Conservation (phyloP, 2,329 filamentous ascomycete genomes). For the Sphaerulina populicola region DNA sequence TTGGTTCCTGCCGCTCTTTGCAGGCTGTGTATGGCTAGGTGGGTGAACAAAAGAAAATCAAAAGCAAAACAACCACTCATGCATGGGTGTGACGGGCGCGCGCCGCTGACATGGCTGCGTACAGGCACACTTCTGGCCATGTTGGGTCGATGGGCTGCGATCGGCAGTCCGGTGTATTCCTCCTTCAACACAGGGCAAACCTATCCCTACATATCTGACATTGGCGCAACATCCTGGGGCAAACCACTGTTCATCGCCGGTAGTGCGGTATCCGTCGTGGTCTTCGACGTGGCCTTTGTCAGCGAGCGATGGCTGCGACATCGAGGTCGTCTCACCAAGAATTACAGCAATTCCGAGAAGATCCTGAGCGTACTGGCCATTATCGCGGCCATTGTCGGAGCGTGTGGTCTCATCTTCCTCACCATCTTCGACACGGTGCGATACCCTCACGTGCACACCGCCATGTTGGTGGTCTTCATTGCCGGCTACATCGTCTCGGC, state of each 20-base stretch:
- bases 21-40: slow-evolving; percentile 54
- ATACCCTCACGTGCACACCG: slow-evolving; percentile 60
- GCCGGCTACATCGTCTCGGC: slow-evolving; percentile 76
- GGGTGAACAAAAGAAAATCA: neutral
- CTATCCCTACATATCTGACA: slow-evolving; percentile 51
- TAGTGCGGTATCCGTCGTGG: slow-evolving; percentile 61
- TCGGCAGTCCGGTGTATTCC: slow-evolving; percentile 50
- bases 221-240: slow-evolving; percentile 50
- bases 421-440: slow-evolving; percentile 75
- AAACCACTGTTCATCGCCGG: slow-evolving; percentile 74
- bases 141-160: slow-evolving; percentile 59
- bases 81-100: neutral
- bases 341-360: slow-evolving; percentile 58
- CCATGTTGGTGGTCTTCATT: slow-evolving; percentile 76
- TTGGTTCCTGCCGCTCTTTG: slow-evolving; percentile 61
- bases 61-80: too few relatives aligned
- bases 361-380: slow-evolving; percentile 54
- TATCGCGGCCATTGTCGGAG: slow-evolving; percentile 63
- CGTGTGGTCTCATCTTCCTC: slow-evolving; percentile 70
- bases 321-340: slow-evolving; percentile 65
- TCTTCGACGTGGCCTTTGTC: slow-evolving; percentile 72
- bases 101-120: neutral
- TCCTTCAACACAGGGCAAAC: slow-evolving; percentile 48
- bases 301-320: slow-evolving; percentile 81
- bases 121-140: slow-evolving; percentile 58